A percentile compares a stretch with the other conserved stretches of the same genome.
phyloP scores from a whole-genome alignment of 306 rosid species.

The Castanea sativa region DNA sequence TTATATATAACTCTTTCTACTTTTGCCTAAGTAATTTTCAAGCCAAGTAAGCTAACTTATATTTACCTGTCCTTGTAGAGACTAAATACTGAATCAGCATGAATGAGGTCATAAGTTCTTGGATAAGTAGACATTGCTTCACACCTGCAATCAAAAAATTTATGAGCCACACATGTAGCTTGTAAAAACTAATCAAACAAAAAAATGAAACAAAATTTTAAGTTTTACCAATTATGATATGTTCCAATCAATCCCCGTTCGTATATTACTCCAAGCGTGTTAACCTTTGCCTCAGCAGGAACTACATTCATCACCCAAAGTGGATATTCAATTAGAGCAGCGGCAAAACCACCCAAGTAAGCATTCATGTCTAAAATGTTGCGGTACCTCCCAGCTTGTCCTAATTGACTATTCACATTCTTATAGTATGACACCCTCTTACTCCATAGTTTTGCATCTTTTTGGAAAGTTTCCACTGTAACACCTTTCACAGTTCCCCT shows the following conservation, averaged over 20 bases:
- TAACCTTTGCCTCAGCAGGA: conserved; percentile 52
- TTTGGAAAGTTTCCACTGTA: conserved; percentile 35
- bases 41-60: too few species aligned
- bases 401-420: conserved; percentile 47
- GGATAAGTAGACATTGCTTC: conserved; percentile 97
- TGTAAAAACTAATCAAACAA: not conserved
- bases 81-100: conserved; percentile 74
- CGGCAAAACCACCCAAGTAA: conserved; percentile 78
- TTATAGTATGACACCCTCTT: conserved; percentile 61
- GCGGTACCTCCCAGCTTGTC: conserved; percentile 62
- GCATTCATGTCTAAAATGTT: conserved; percentile 87
- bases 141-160: conserved; percentile 55
- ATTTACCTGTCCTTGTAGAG: conserved; percentile 60
- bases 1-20: too few species aligned
- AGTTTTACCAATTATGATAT: conserved; percentile 73
- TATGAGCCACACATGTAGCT: not conserved
- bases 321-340: conserved; percentile 55
- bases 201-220: not conserved
- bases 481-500: conserved; percentile 54
- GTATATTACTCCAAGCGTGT: conserved; percentile 72
- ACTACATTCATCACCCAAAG: conserved; percentile 94
- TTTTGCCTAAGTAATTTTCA: too few species aligned
- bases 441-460: conserved; percentile 58
- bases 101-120: conserved; percentile 79
- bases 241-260: conserved; percentile 80